phyloP scores from a whole-genome alignment of 768 basidiomycete species.

The Cystoderma amianthinum region DNA sequence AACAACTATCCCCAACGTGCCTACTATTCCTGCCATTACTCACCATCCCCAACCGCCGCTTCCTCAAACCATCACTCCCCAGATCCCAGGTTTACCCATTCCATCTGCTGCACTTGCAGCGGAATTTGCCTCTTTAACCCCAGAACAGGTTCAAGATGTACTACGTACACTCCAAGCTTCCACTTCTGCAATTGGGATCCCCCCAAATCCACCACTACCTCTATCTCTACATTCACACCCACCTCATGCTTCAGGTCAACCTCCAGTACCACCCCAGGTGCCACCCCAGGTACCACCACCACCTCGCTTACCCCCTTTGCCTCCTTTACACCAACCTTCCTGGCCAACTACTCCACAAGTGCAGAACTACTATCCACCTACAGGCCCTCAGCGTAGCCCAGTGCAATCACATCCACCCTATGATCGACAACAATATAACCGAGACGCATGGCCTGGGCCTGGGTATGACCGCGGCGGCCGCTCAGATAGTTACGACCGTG shows the following conservation, averaged over 20 bases:
- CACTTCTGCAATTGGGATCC: slow-evolving; percentile 20
- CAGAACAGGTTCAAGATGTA: slow-evolving; percentile 69
- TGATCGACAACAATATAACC: slow-evolving; percentile 4
- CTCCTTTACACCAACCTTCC: neutral
- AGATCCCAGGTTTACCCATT: slow-evolving; percentile 21
- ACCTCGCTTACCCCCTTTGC: slow-evolving; percentile 8
- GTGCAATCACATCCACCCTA: slow-evolving; percentile 7
- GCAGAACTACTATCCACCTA: slow-evolving; percentile 1
- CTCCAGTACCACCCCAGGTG: slow-evolving; percentile 11
- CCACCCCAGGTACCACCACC: neutral
- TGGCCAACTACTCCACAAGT: neutral
- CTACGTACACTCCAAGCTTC: slow-evolving; percentile 50
- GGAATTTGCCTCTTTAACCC: slow-evolving; percentile 67
- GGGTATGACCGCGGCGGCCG: slow-evolving; percentile 4
- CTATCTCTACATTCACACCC: slow-evolving; percentile 10
- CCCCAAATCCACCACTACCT: slow-evolving; percentile 14
- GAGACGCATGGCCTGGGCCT: slow-evolving; percentile 1
- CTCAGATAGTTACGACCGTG: slow-evolving; percentile 16
- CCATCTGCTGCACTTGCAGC: slow-evolving; percentile 53
- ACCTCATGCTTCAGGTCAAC: slow-evolving; percentile 12
- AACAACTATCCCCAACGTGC: slow-evolving; percentile 9
- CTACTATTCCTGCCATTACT: slow-evolving; percentile 12
- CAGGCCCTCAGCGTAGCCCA: slow-evolving; percentile 5
- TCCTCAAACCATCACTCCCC: slow-evolving; percentile 11
- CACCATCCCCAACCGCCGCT: slow-evolving; percentile 10